Evolutionary conservation across 225 moss, liverwort and hornwort genomes (phyloP), one percentile per base, ranked within the genome.

Genomic region (Polytrichum commune): DNA sequence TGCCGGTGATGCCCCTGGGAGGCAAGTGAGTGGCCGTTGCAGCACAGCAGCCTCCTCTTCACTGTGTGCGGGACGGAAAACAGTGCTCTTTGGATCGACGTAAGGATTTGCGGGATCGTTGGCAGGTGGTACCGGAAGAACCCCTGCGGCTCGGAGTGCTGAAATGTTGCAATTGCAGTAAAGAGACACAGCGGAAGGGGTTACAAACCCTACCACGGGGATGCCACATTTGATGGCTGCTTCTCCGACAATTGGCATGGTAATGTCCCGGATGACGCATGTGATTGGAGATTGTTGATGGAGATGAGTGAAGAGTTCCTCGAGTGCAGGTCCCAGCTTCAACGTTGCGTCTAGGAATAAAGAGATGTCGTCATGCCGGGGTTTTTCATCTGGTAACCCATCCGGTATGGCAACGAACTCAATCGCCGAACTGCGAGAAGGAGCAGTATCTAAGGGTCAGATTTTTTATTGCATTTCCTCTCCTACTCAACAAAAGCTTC

Each of bases 81-180:
- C 2, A 5, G 68, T 0, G 3, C 0, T n/a, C 0, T 7, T 1
- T 1, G 62, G 32, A 18, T 75, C 67, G 2, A 60, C 29, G 3
- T 78, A 62, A 18, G 73, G 75, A 30, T 18, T 6, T 19, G 54
- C n/a, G 23, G 8, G 53, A 9, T 63, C 56, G 20, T 76, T 60
- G 35, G 71, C 68, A 29, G 62, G 72, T 5, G 79, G 82, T 13
- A 85, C n/a, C 4, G 81, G 79, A 18, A 81, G 76, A 7, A 79
- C 10, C 28, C 71, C 46, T 4, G 55, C 26, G 1, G 74, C 27
- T 18, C 65, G 0, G 33, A 70, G 53, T 0, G 60, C 6, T n/a
- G 65, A 55, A 19, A 79, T 13, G 64, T 79, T 62, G 71, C 53
- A 76, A 0, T 5, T 0, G 9, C 68, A 79, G 4, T 85, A 79